phyloP scores from a whole-genome alignment of 169 alveolate species.

The Ichthyophthirius multifiliis region DNA sequence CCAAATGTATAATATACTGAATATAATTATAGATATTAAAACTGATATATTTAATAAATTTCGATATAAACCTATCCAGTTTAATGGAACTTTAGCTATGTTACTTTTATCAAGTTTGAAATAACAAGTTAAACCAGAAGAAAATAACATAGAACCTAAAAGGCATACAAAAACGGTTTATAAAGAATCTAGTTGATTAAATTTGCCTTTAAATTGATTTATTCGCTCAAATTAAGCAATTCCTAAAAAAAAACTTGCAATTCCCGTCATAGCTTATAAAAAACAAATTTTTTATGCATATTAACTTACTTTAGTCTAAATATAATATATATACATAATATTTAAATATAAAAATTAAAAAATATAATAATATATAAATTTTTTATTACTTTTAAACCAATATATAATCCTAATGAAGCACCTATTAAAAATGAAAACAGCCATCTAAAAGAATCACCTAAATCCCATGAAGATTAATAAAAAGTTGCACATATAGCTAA shows the following conservation, averaged over 20 bases:
- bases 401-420: not conserved
- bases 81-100: not conserved
- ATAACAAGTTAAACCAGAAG: not conserved
- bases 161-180: not conserved
- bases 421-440: not conserved
- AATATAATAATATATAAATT: not conserved
- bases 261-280: not conserved
- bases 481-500: constrained; percentile 3
- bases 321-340: not conserved
- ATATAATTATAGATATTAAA: not conserved
- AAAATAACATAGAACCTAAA: not conserved
- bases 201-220: not conserved
- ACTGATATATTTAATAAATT: not conserved
- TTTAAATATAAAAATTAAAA: not conserved
- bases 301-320: not conserved
- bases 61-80: not conserved
- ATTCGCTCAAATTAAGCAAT: not conserved
- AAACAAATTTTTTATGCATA: not conserved
- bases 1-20: not conserved
- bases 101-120: not conserved
- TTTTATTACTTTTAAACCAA: not conserved
- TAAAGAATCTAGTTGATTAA: not conserved
- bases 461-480: not conserved
- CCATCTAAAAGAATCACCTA: constrained; percentile 7
- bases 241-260: not conserved